A percentile compares a stretch with the other conserved stretches of the same genome.
Conservation (phyloP, 192 early-diverging fungal genomes). For the Haplosporangium gracile region DNA sequence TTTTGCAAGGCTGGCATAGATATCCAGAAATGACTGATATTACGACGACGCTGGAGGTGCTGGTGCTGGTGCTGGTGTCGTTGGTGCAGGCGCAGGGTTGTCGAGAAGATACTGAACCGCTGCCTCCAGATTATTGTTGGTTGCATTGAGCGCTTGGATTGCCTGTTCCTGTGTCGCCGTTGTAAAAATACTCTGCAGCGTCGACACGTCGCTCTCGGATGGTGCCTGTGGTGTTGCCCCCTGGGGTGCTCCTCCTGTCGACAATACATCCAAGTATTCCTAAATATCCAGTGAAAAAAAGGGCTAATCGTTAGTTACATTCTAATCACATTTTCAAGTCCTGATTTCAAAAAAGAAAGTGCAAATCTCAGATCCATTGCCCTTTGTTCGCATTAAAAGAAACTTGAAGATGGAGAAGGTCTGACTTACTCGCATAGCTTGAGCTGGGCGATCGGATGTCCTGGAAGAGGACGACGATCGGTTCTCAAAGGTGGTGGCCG, state of each 20-base stretch:
- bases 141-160: slow-evolving; percentile 60
- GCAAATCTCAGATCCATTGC: neutral
- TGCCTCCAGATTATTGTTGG: slow-evolving; percentile 71
- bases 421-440: slow-evolving; percentile 42
- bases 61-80: neutral
- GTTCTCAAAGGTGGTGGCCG: slow-evolving; percentile 58
- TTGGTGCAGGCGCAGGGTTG: neutral
- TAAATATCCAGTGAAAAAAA: neutral
- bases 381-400: too few species aligned
- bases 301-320: too few species aligned
- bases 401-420: neutral
- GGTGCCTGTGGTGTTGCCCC: slow-evolving; percentile 49
- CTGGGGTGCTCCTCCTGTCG: slow-evolving; percentile 47
- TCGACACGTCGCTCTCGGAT: slow-evolving; percentile 61
- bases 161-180: slow-evolving; percentile 63
- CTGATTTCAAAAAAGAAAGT: neutral
- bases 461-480: slow-evolving; percentile 32
- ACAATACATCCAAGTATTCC: slow-evolving; percentile 53
- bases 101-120: slow-evolving; percentile 67
- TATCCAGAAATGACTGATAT: neutral
- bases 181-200: slow-evolving; percentile 70
- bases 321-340: neutral
- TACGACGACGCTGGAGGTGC: slow-evolving; percentile 13
- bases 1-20: neutral
- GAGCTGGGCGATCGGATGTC: slow-evolving; percentile 57